Evolutionary conservation across 2,329 filamentous ascomycete genomes (phyloP).

Genomic region (Penicillium sp.): DNA sequence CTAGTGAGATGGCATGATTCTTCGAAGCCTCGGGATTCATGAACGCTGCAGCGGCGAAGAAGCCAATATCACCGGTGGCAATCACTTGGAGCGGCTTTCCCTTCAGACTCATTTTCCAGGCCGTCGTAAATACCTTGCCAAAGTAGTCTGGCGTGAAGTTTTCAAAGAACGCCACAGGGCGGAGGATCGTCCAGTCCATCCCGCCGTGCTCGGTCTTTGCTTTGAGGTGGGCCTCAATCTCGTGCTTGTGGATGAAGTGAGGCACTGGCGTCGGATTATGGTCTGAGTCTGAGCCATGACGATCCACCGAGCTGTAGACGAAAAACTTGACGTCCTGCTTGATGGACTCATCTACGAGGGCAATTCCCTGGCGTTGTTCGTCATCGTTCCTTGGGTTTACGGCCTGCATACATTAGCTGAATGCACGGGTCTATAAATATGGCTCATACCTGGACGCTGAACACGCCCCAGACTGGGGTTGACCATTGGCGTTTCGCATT

Average conservation of each 20-base stretch:
- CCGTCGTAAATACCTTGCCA: conserved; percentile 51
- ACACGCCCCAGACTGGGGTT: conserved; percentile 59
- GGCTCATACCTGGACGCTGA: conserved; percentile 56
- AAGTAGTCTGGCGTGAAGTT: conserved; percentile 51
- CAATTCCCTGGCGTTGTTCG: conserved; percentile 59
- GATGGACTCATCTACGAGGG: conserved; percentile 60
- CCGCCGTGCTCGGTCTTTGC: conserved; percentile 43
- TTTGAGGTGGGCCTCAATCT: conserved; percentile 64
- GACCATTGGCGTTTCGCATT: conserved; percentile 40
- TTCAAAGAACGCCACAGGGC: conserved; percentile 65
- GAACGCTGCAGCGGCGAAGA: conserved; percentile 54
- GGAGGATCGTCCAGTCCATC: conserved; percentile 64
- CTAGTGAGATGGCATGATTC: conserved; percentile 49
- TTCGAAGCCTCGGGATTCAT: conserved; percentile 47
- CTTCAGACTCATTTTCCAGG: conserved; percentile 42
- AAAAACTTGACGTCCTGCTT: conserved; percentile 59
- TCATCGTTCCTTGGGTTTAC: neutral
- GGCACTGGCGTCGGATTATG: conserved; percentile 58
- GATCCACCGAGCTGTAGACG: conserved; percentile 65
- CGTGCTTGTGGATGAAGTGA: conserved; percentile 64
- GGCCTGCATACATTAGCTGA: neutral
- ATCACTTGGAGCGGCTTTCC: conserved; percentile 49
- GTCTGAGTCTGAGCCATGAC: conserved; percentile 57
- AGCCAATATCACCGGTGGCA: conserved; percentile 52
- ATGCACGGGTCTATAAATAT: no score